These are phyloP conservation scores for Corniculantispora saksenae DNA, from an alignment of 2,329 filamentous ascomycete genomes.

Conservation along the genomic window DNA sequence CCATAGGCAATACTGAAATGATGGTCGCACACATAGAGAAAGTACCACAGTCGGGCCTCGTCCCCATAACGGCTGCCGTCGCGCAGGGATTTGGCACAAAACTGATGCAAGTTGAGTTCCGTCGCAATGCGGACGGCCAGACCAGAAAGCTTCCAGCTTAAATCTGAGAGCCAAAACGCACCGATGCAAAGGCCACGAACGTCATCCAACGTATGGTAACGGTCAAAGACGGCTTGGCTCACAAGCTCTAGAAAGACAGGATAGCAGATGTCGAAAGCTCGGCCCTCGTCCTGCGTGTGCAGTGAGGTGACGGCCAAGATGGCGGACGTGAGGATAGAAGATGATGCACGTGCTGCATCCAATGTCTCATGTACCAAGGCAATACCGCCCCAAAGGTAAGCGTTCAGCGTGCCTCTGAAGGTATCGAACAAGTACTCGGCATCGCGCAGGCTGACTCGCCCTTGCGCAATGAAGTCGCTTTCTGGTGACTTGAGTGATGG, in stretches of 20 bases:
- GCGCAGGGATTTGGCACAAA: conserved; percentile 48
- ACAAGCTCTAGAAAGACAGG: conserved; percentile 59
- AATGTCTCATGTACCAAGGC: conserved; percentile 32
- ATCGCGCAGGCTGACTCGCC: conserved; percentile 28
- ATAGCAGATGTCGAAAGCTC: conserved; percentile 57
- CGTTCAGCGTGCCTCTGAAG: conserved; percentile 33
- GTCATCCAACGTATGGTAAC: conserved; percentile 54
- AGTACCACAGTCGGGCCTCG: conserved; percentile 61
- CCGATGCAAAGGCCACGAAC: conserved; percentile 63
- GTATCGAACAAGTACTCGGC: conserved; percentile 32
- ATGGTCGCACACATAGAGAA: conserved; percentile 66
- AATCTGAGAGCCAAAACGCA: conserved; percentile 64
- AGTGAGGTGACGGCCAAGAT: conserved; percentile 36
- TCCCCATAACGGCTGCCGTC: conserved; percentile 51
- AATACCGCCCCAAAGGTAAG: conserved; percentile 36
- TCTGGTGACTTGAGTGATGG: conserved; percentile 21
- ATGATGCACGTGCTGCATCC: conserved; percentile 31
- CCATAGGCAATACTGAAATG: conserved; percentile 65
- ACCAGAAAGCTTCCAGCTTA: conserved; percentile 58
- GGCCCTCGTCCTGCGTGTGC: conserved; percentile 37
- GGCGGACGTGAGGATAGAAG: conserved; percentile 31
- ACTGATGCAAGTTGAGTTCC: conserved; percentile 57
- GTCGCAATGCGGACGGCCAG: conserved; percentile 60
- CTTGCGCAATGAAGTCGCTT: conserved; percentile 33
- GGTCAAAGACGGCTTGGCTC: conserved; percentile 58